phyloP scores from a whole-genome alignment of 2,329 filamentous ascomycete species.

The Fusarium sacchari region DNA sequence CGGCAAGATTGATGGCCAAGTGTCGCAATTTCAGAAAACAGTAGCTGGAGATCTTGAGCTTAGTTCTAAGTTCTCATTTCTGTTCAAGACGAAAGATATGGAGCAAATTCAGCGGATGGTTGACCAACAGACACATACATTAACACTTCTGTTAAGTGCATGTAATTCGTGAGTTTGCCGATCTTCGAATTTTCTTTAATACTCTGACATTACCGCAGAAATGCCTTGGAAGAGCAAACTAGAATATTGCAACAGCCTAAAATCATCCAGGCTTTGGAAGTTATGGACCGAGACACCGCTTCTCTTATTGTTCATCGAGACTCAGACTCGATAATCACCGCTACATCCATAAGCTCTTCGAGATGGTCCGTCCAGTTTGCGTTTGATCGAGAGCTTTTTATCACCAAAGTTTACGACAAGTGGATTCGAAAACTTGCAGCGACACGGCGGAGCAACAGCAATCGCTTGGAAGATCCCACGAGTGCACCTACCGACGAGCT shows the following conservation, averaged over 20 bases:
- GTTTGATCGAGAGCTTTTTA: not conserved
- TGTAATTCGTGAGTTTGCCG: not conserved
- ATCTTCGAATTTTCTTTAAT: no score
- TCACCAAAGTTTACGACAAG: not conserved
- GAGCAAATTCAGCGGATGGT: not conserved
- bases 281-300: not conserved
- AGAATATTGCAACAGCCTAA: not conserved
- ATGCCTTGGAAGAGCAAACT: not conserved
- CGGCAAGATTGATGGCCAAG: not conserved
- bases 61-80: not conserved
- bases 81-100: not conserved
- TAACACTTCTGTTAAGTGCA: not conserved
- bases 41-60: not conserved
- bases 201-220: not conserved
- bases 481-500: fast-evolving
- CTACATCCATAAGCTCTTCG: not conserved
- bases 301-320: not conserved
- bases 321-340: not conserved
- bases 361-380: not conserved
- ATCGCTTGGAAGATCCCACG: not conserved
- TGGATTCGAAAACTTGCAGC: not conserved
- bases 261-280: not conserved
- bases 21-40: not conserved
- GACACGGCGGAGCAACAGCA: not conserved
- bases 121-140: not conserved